Conservation (phyloP, 495 filamentous ascomycete genomes). For the Acidiella bohemica region DNA sequence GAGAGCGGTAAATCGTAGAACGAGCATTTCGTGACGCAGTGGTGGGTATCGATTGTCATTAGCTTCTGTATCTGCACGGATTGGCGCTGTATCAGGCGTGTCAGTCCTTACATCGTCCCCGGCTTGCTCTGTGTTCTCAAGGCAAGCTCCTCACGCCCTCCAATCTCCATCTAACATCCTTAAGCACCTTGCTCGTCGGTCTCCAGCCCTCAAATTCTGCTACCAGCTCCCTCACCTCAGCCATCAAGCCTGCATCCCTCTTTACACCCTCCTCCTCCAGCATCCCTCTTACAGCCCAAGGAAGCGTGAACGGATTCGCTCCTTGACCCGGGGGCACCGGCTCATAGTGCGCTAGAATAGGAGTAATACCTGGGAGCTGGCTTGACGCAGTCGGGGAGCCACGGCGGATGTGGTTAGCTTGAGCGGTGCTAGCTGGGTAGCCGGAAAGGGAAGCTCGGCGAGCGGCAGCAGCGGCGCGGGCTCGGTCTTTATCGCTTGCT, state of each 20-base stretch:
- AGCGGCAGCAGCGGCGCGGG: slow-evolving; percentile 3
- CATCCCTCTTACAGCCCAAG: slow-evolving; percentile 86
- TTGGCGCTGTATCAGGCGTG: too few relatives aligned
- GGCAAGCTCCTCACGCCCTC: slow-evolving; percentile 83
- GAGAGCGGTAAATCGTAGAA: too few relatives aligned
- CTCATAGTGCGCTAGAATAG: slow-evolving; percentile 22
- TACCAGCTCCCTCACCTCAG: slow-evolving; percentile 67
- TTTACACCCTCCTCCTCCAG: slow-evolving; percentile 87
- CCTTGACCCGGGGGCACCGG: slow-evolving; percentile 12
- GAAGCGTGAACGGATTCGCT: slow-evolving; percentile 73
- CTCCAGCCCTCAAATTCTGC: slow-evolving; percentile 89
- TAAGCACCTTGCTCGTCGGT: slow-evolving; percentile 73
- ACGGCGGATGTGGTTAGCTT: slow-evolving; percentile 15
- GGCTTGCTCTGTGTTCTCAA: too few relatives aligned
- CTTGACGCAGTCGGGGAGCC: slow-evolving; percentile 5
- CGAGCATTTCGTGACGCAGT: too few relatives aligned
- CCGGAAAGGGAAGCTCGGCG: slow-evolving; percentile 9
- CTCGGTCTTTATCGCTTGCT: slow-evolving; percentile 13
- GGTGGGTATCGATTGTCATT: too few relatives aligned
- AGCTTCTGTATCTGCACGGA: too few relatives aligned
- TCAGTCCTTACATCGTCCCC: too few relatives aligned
- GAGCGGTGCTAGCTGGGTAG: slow-evolving; percentile 4
- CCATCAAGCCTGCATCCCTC: slow-evolving; percentile 46
- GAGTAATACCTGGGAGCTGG: slow-evolving; percentile 17
- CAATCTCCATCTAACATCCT: slow-evolving; percentile 89